Percentiles rank a stretch among this genome's conserved stretches.
Evolutionary conservation across 441 rosid genomes (phyloP).

Genomic region (Eruca vesicaria): DNA sequence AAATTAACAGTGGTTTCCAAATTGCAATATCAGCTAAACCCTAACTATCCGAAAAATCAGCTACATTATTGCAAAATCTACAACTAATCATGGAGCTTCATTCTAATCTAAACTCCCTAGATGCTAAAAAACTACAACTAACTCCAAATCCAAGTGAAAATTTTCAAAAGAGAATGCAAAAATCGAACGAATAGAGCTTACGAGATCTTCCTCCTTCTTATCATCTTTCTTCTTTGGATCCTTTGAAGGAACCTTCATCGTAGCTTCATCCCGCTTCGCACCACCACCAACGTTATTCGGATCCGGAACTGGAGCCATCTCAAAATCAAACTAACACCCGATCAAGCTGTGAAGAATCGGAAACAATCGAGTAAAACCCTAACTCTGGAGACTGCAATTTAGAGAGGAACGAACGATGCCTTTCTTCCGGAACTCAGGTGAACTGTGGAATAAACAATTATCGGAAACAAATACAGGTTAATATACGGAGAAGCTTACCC

Average conservation of each 20-base stretch:
- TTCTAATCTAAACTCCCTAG: background rate
- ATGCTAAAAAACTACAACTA: background rate
- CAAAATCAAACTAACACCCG: conserved; percentile 8
- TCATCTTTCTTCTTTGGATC: conserved; percentile 92
- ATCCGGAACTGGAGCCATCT: conserved; percentile 52
- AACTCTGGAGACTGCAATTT: background rate
- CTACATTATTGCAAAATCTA: conserved; percentile 1
- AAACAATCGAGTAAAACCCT: conserved; percentile 32
- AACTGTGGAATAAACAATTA: background rate
- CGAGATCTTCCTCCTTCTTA: conserved; percentile 88
- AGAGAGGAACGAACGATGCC: conserved; percentile 13
- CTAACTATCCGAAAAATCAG: conserved; percentile 3
- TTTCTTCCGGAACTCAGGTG: conserved; percentile 12
- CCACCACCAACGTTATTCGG: conserved; percentile 43
- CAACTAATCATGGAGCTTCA: background rate
- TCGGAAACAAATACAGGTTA: background rate
- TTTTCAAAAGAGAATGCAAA: background rate
- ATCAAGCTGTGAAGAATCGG: background rate
- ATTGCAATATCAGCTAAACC: background rate
- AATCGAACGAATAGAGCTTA: conserved; percentile 38
- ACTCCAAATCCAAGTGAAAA: background rate
- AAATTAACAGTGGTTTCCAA: background rate
- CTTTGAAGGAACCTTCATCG: conserved; percentile 66
- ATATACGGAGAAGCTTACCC: conserved; percentile 18
- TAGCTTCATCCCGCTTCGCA: conserved; percentile 56